Evolutionary conservation across 441 rosid species (phyloP).

Genomic region (Eutrema salsugineum): DNA sequence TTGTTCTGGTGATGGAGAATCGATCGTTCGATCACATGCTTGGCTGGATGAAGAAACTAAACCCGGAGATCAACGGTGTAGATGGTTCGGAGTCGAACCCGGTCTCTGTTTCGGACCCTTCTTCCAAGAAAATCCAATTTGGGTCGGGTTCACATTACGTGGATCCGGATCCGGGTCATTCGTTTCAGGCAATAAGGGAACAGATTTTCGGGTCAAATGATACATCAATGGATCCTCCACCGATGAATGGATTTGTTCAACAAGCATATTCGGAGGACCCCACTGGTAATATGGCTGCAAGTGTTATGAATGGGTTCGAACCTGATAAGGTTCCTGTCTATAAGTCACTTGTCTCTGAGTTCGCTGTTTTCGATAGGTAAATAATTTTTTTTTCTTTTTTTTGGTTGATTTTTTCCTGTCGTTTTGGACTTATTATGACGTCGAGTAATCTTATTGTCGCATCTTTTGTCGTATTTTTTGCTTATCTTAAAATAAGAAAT

Average conservation of each 20-base stretch:
- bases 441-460: not conserved
- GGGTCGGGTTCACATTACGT: conserved; percentile 54
- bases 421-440: not conserved
- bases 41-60: conserved; percentile 89
- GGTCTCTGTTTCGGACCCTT: conserved; percentile 43
- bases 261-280: conserved; percentile 63
- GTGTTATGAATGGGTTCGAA: conserved; percentile 79
- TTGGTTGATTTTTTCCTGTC: not conserved
- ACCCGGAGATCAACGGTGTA: conserved; percentile 82
- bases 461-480: no score
- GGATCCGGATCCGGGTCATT: conserved; percentile 96
- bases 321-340: conserved; percentile 76
- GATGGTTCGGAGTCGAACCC: conserved; percentile 64
- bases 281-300: conserved; percentile 46
- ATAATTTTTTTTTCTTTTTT: not conserved
- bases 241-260: conserved; percentile 89
- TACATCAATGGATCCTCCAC: conserved; percentile 52
- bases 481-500: no score
- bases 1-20: conserved; percentile 85
- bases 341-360: conserved; percentile 69
- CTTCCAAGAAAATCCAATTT: conserved; percentile 41
- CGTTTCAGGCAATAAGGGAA: conserved; percentile 85
- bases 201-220: conserved; percentile 79
- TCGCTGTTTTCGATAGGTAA: conserved; percentile 82
- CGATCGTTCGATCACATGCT: conserved; percentile 94